Evolutionary conservation across 2,329 filamentous ascomycete genomes (phyloP).

Genomic region (Cryphonectria parasitica): DNA sequence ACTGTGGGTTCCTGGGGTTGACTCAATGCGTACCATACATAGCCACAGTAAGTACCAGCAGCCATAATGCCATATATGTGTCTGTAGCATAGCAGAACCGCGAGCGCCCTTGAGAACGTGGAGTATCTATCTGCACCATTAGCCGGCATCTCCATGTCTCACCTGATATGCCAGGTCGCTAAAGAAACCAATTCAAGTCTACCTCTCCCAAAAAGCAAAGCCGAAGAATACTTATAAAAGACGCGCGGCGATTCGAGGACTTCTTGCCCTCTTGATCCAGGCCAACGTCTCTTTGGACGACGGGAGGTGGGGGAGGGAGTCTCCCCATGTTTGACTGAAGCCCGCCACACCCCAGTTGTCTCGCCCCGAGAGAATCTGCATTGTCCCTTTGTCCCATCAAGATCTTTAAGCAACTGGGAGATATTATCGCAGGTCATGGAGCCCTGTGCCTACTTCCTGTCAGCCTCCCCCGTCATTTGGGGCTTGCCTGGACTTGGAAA

Average conservation of each 20-base stretch:
- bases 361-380: neutral
- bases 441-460: neutral
- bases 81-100: neutral
- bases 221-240: neutral
- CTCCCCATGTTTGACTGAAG: neutral
- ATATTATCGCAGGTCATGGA: neutral
- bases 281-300: neutral
- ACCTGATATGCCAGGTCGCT: neutral
- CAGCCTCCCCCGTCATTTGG: neutral
- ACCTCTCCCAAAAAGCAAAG: neutral
- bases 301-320: no score
- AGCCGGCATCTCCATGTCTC: neutral
- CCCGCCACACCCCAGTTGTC: neutral
- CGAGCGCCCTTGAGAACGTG: neutral
- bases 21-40: neutral
- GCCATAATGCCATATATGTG: neutral
- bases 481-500: slow-evolving; percentile 1
- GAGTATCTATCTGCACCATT: neutral
- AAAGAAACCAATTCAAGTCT: neutral
- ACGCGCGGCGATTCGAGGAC: neutral
- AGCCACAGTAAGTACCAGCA: neutral
- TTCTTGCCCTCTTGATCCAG: neutral
- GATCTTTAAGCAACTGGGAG: neutral
- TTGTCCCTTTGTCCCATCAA: neutral
- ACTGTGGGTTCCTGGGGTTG: neutral